Base-by-base conservation (phyloP, 768 basidiomycete genomes). In the Pluteus cervinus region DNA sequence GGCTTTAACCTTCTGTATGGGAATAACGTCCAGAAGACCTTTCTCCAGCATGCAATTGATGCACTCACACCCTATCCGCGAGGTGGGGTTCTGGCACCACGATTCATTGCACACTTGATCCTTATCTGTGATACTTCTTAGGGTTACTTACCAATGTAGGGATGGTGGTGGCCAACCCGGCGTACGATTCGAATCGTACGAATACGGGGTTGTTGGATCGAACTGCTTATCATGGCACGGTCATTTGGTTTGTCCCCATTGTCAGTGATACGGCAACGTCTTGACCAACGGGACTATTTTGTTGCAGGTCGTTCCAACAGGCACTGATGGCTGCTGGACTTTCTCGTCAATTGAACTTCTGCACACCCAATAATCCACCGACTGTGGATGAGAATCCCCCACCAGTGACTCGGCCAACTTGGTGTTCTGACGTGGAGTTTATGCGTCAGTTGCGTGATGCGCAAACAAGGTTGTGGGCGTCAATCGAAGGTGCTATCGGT, bases 101-200 rank as follows among this genome's bases (percentile, higher is more conserved):
- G 31, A 4, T 17, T 14, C 16, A n/a, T n/a, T n/a, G n/a, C n/a
- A n/a, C n/a, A n/a, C n/a, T 9, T 5, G 31, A 18, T 32, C 5
- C 6, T 39, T 11, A 9, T 7, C 17, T 17, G 11, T 20, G 15
- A 22, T 15, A n/a, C 21, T 6, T 16, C 12, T 8, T 29, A 65
- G 65, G 66, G 1, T 51, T 69, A 5, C 52, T 69, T 8, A 70
- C 67, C n/a, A 62, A 66, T 37, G 51, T 69, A 36, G 68, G 68
- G 7, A 68, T 69, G 67, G 58, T 71, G 7, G 61, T 66, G 9
- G 62, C 67, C n/a, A 69, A 69, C 45, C 61, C 68, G 3, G 66
- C 65, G 4, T 68, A 66, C 37, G 66, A 66, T 37, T 51, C 60
- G 22, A 68, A 71, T 42, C 55, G 51, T 7, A 67, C 65, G 7